Percentiles rank a stretch among this genome's conserved stretches.
These are phyloP conservation scores for Hypoxylon trugodes DNA, from an alignment of 495 filamentous ascomycete genomes.

Conservation along the genomic window DNA sequence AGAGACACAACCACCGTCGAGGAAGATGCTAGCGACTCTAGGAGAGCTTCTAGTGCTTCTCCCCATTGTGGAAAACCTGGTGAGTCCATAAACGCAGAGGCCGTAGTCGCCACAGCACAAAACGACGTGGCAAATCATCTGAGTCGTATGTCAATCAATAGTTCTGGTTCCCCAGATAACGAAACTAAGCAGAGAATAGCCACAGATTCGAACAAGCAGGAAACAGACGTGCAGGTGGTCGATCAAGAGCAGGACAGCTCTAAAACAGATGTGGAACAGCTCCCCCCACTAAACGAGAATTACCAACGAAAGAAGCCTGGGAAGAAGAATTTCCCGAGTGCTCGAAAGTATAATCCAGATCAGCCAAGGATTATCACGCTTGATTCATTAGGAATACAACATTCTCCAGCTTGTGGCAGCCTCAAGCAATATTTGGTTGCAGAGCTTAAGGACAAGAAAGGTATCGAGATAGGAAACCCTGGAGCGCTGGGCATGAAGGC, in stretches of 20 bases:
- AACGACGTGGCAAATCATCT: conserved; percentile 31
- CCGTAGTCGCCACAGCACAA: conserved; percentile 3
- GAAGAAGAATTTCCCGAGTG: conserved; percentile 35
- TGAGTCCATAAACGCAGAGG: background rate
- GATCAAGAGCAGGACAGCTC: conserved; percentile 8
- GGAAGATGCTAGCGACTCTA: conserved; percentile 15
- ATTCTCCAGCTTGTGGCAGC: conserved; percentile 65
- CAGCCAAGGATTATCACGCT: conserved; percentile 82
- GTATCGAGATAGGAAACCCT: conserved; percentile 61
- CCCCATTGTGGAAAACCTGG: conserved; percentile 3
- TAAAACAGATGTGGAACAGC: conserved; percentile 18
- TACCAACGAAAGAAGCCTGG: conserved; percentile 26
- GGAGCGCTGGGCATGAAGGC: conserved; percentile 71
- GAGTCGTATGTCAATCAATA: conserved; percentile 41
- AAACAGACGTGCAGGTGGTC: background rate
- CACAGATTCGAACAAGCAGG: conserved; percentile 5
- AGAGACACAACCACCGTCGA: conserved; percentile 27
- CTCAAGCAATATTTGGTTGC: conserved; percentile 79
- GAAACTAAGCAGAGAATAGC: conserved; percentile 29
- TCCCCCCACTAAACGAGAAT: conserved; percentile 2
- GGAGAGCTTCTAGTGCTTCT: background rate
- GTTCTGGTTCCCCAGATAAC: conserved; percentile 5
- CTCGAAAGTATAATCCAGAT: conserved; percentile 48
- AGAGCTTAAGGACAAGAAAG: conserved; percentile 76
- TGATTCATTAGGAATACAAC: conserved; percentile 77